A percentile compares a stretch with the other conserved stretches of the same genome.
These are phyloP conservation scores for Physcomitrellopsis africana DNA, from an alignment of 225 moss, liverwort and hornwort species.

Conservation along the genomic window DNA sequence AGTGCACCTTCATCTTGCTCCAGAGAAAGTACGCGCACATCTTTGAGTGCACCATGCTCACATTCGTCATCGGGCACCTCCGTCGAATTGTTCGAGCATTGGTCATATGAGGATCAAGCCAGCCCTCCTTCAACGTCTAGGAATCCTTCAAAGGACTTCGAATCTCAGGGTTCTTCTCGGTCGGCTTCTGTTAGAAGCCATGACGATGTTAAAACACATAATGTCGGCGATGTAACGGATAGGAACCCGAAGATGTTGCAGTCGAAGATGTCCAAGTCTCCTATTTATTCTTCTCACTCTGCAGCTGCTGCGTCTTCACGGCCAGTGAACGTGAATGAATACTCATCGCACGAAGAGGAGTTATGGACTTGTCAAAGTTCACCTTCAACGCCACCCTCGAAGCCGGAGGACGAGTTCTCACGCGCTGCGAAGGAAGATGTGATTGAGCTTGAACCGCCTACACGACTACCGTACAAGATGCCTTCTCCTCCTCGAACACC, in stretches of 20 bases:
- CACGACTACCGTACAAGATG: constrained; percentile 49
- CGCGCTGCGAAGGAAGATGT: background rate
- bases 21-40: constrained; percentile 27
- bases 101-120: constrained; percentile 43
- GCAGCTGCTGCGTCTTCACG: no score
- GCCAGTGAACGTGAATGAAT: background rate
- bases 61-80: constrained; percentile 45
- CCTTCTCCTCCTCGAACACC: constrained; percentile 23
- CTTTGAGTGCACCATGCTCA: constrained; percentile 41
- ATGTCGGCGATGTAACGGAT: background rate
- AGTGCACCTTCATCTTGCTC: constrained; percentile 26
- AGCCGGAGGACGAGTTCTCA: background rate
- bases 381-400: background rate
- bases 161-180: constrained; percentile 20
- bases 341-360: constrained; percentile 12
- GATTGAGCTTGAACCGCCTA: background rate
- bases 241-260: constrained; percentile 16
- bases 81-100: constrained; percentile 41
- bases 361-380: constrained; percentile 13
- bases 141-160: constrained; percentile 19
- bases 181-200: background rate
- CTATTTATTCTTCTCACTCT: background rate
- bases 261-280: constrained; percentile 27
- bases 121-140: constrained; percentile 7
- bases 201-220: background rate